Evolutionary conservation across 2,329 filamentous ascomycete species (phyloP).

Genomic region (Gliomastix tumulicola): DNA sequence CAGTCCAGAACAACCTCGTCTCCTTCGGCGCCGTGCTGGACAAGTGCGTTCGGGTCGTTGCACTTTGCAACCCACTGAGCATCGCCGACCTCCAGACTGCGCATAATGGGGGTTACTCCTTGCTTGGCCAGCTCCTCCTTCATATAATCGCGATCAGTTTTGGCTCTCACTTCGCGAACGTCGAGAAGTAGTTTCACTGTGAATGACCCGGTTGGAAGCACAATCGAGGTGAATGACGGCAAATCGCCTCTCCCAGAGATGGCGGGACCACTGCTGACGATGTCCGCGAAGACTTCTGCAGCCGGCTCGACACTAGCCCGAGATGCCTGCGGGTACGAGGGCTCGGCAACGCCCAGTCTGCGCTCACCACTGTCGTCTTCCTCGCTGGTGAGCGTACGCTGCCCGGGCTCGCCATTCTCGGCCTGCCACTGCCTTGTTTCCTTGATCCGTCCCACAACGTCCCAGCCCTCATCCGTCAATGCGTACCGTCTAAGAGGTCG

Average conservation of each 20-base stretch:
- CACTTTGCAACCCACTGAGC: conserved; percentile 74
- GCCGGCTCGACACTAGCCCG: not conserved
- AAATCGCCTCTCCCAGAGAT: conserved; percentile 21
- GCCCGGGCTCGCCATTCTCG: conserved; percentile 10
- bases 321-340: too few species aligned
- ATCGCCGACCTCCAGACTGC: conserved; percentile 66
- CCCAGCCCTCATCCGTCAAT: conserved; percentile 73
- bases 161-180: conserved; percentile 65
- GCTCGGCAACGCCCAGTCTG: too few species aligned
- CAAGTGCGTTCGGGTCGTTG: conserved; percentile 49
- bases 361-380: not conserved
- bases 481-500: conserved; percentile 61
- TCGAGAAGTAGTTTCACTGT: conserved; percentile 69
- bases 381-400: not conserved
- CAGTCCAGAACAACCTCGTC: conserved; percentile 71
- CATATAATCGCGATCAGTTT: conserved; percentile 71
- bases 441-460: conserved; percentile 60
- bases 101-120: conserved; percentile 58
- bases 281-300: conserved; percentile 1
- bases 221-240: conserved; percentile 51
- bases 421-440: conserved; percentile 33
- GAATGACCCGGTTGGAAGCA: conserved; percentile 58
- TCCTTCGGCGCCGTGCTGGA: conserved; percentile 51
- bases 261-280: conserved; percentile 10
- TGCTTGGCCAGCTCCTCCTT: conserved; percentile 62